These are phyloP conservation scores for Globisporangium polare DNA, from an alignment of 352 stramenopile species.

Conservation along the genomic window DNA sequence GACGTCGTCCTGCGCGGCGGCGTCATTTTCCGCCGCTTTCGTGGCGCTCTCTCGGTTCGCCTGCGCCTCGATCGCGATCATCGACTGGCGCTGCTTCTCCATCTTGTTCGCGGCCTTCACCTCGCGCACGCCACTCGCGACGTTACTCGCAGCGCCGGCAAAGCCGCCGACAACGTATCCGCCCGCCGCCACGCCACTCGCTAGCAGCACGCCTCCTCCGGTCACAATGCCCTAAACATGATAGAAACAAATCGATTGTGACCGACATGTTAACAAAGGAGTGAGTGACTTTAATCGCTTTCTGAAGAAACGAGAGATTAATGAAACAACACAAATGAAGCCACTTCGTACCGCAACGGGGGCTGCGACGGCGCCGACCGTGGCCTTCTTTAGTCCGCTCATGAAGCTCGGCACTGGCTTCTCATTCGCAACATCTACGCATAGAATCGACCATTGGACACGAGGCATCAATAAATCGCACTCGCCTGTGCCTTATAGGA, in stretches of 20 bases:
- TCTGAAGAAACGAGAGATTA: not conserved
- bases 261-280: constrained; percentile 1
- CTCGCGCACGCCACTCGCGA: constrained; percentile 76
- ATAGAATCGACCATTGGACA: not conserved
- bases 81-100: constrained; percentile 47
- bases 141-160: constrained; percentile 75
- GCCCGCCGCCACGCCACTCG: constrained; percentile 70
- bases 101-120: constrained; percentile 77
- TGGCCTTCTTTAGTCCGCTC: constrained; percentile 83
- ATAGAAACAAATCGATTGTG: not conserved
- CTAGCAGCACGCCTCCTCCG: constrained; percentile 66
- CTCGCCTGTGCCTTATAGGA: not conserved
- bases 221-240: constrained; percentile 60
- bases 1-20: not conserved
- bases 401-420: constrained; percentile 79
- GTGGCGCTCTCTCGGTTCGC: not conserved
- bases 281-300: not conserved
- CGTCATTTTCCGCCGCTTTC: not conserved
- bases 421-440: constrained; percentile 39
- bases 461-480: not conserved
- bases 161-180: constrained; percentile 81
- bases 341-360: constrained; percentile 61
- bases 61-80: constrained; percentile 6
- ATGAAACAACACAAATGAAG: not conserved
- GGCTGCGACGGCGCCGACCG: constrained; percentile 71